Conservation (phyloP, 169 alveolate species). For the Toxoplasma gondii region DNA sequence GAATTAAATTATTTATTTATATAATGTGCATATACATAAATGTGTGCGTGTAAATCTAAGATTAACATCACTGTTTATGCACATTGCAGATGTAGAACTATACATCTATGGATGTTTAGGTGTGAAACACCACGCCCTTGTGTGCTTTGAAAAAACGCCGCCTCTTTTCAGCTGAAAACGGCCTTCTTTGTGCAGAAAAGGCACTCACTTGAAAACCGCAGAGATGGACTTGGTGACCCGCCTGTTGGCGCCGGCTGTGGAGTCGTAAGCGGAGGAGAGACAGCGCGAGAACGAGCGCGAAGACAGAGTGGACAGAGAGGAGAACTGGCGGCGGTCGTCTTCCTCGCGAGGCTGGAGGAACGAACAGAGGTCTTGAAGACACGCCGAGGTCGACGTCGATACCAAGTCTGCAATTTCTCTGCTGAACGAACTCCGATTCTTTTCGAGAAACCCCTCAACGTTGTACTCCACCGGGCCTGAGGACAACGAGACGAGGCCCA, state of each 20-base stretch:
- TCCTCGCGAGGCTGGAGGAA: neutral
- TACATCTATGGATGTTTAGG: neutral
- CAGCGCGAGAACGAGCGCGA: neutral
- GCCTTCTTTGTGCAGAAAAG: too few relatives aligned
- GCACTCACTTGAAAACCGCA: neutral
- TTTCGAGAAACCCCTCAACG: constrained; percentile 80
- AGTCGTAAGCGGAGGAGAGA: neutral
- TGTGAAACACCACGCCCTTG: too few relatives aligned
- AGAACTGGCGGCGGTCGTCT: neutral
- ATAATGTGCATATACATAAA: too few relatives aligned
- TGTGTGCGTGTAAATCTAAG: too few relatives aligned
- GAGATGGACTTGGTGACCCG: neutral
- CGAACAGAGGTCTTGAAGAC: constrained; percentile 57
- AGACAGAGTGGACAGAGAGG: neutral
- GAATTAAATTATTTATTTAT: too few relatives aligned
- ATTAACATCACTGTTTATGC: too few relatives aligned
- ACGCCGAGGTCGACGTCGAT: constrained; percentile 53
- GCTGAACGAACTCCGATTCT: constrained; percentile 82
- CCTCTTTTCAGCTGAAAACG: too few relatives aligned
- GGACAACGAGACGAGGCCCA: neutral
- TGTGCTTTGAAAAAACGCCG: too few relatives aligned
- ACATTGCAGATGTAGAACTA: neutral
- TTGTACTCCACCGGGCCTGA: constrained; percentile 78
- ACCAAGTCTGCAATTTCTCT: constrained; percentile 72
- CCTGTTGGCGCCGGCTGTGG: neutral